Evolutionary conservation across 73 alveolate genomes (phyloP).

Genomic region (Paramecium sexaurelia): DNA sequence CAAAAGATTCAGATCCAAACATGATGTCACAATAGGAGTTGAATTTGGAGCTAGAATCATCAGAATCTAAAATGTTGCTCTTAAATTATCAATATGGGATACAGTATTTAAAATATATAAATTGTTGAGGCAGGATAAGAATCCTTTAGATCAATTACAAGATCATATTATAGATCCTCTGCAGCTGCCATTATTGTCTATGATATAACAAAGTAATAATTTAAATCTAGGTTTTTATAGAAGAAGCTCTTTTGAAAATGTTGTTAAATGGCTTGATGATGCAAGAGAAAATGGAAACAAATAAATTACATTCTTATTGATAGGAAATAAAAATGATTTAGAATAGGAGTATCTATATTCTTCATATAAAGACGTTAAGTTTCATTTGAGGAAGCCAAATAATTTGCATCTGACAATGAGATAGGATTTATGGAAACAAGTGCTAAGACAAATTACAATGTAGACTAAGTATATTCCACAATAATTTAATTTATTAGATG

Average conservation of each 20-base stretch:
- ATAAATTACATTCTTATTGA: slow-evolving; percentile 82
- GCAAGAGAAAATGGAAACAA: slow-evolving; percentile 89
- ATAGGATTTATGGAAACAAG: slow-evolving; percentile 74
- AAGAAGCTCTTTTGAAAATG: slow-evolving; percentile 86
- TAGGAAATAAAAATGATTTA: slow-evolving; percentile 92
- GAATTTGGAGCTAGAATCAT: slow-evolving; percentile 95
- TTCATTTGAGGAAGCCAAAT: slow-evolving; percentile 73
- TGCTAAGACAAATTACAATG: slow-evolving; percentile 73
- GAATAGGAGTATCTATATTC: slow-evolving; percentile 76
- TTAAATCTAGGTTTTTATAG: background rate
- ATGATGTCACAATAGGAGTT: slow-evolving; percentile 95
- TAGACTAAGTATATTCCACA: slow-evolving; percentile 64
- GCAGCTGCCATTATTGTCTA: slow-evolving; percentile 90
- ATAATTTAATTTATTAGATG: slow-evolving; percentile 8
- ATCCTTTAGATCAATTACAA: slow-evolving; percentile 83
- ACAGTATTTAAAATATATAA: slow-evolving; percentile 75
- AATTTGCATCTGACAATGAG: slow-evolving; percentile 70
- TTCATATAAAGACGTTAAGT: slow-evolving; percentile 66
- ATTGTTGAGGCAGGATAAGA: slow-evolving; percentile 84
- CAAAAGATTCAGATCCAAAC: slow-evolving; percentile 86
- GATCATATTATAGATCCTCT: slow-evolving; percentile 89
- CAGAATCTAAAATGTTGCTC: slow-evolving; percentile 74
- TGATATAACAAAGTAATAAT: slow-evolving; percentile 79
- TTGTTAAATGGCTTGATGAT: slow-evolving; percentile 92
- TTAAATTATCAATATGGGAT: slow-evolving; percentile 95